These are phyloP conservation scores for Paraurostyla sp. DNA, from an alignment of 73 alveolate species.

Conservation along the genomic window DNA sequence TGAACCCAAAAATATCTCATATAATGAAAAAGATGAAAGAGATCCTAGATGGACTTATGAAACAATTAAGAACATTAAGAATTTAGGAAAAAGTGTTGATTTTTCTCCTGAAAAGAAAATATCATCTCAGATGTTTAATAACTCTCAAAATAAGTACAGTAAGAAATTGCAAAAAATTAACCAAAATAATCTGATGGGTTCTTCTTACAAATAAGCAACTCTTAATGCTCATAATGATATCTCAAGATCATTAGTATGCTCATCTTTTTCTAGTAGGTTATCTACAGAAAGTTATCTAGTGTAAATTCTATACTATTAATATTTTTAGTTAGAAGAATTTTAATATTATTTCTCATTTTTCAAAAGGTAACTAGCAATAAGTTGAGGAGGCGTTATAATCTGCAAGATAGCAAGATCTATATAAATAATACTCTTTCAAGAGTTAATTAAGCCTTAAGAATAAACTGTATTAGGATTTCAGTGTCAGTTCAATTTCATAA, in stretches of 20 bases:
- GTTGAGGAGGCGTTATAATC: neutral
- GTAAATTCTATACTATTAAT: too few species aligned
- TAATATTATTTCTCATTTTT: neutral
- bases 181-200: neutral
- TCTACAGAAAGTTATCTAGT: slow-evolving; percentile 23
- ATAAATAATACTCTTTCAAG: neutral
- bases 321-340: neutral
- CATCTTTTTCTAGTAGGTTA: slow-evolving; percentile 25
- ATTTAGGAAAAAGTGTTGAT: too few species aligned
- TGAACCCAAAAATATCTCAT: too few species aligned
- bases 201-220: neutral
- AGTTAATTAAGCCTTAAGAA: neutral
- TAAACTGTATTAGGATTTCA: neutral
- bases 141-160: neutral
- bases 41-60: too few species aligned
- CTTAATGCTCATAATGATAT: slow-evolving; percentile 15
- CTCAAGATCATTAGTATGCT: slow-evolving; percentile 35
- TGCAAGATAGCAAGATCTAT: neutral
- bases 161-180: neutral
- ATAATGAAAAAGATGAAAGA: too few species aligned
- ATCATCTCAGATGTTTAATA: too few species aligned
- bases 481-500: neutral
- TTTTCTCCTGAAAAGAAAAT: too few species aligned
- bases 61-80: too few species aligned
- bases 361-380: neutral